Percentiles rank a stretch among this genome's conserved stretches.
Conservation (phyloP, 2,329 filamentous ascomycete genomes). For the Dactylellina sp. region DNA sequence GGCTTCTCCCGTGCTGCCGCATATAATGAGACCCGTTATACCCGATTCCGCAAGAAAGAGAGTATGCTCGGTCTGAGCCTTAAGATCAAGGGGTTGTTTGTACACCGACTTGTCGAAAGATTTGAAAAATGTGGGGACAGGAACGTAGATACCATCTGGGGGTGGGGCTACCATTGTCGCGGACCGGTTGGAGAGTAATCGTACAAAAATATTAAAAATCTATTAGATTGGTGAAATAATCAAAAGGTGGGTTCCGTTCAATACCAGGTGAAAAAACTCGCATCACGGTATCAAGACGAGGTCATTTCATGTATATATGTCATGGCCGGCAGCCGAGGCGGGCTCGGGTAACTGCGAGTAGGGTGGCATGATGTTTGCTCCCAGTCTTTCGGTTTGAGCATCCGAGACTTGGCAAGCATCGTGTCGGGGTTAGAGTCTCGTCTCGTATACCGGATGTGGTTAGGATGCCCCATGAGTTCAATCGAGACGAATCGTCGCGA, state of each 20-base stretch:
- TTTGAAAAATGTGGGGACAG: conserved; percentile 74
- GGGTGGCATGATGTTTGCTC: not conserved
- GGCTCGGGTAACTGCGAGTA: not conserved
- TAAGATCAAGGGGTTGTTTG: conserved; percentile 70
- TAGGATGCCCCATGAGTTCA: not conserved
- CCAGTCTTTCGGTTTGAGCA: not conserved
- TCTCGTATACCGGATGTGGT: not conserved
- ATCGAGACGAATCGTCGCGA: not conserved
- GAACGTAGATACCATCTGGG: conserved; percentile 71
- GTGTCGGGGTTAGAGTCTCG: not conserved
- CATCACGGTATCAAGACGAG: no score
- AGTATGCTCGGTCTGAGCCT: conserved; percentile 71
- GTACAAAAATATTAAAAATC: no score
- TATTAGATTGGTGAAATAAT: no score
- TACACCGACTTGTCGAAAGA: conserved; percentile 65
- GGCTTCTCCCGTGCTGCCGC: conserved; percentile 74
- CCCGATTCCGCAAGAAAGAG: conserved; percentile 72
- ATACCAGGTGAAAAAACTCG: no score
- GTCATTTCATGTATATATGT: no score
- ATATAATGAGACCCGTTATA: conserved; percentile 72
- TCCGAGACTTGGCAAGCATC: not conserved
- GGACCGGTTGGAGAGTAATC: no score
- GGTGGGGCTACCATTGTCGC: conserved; percentile 63
- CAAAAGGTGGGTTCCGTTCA: no score
- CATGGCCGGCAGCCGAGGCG: no score